A percentile compares a stretch with the other conserved stretches of the same genome.
Conservation (phyloP, 371 early-diverging fungal genomes). For the Lichtheimia ramosa region DNA sequence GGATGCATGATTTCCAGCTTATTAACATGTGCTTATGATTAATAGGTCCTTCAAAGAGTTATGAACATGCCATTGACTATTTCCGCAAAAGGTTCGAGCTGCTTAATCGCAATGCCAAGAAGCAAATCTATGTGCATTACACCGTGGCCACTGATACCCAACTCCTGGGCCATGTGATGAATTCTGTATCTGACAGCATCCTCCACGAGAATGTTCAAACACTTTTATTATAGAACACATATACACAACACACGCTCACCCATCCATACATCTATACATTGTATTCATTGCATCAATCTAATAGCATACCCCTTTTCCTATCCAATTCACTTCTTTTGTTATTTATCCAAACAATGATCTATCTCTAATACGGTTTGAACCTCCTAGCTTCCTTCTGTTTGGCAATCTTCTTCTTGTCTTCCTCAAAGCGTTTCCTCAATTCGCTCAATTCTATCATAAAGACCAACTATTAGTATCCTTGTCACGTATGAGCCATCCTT, state of each 20-base stretch:
- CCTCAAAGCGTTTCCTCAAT: slow-evolving; percentile 87
- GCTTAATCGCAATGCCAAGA: slow-evolving; percentile 42
- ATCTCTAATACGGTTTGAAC: slow-evolving; percentile 86
- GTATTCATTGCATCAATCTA: neutral
- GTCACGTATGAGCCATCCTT: neutral
- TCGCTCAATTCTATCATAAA: slow-evolving; percentile 71
- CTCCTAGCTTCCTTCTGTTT: slow-evolving; percentile 75
- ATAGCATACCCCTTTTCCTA: neutral
- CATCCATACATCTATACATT: neutral
- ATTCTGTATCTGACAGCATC: slow-evolving; percentile 57
- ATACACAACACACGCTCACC: neutral
- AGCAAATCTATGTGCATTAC: slow-evolving; percentile 57
- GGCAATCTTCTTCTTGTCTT: slow-evolving; percentile 86
- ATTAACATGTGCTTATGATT: neutral
- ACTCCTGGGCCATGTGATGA: slow-evolving; percentile 59
- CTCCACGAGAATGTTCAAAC: slow-evolving; percentile 43
- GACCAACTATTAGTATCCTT: neutral
- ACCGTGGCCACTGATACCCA: slow-evolving; percentile 65
- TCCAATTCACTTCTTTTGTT: neutral
- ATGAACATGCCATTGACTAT: slow-evolving; percentile 26
- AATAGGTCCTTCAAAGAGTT: slow-evolving; percentile 15
- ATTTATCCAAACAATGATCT: neutral
- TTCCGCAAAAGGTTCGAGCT: slow-evolving; percentile 36
- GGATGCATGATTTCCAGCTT: neutral
- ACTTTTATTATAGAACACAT: slow-evolving; percentile 12